phyloP scores from a whole-genome alignment of 2,329 filamentous ascomycete species.

The Trichoderma brevicompactum region DNA sequence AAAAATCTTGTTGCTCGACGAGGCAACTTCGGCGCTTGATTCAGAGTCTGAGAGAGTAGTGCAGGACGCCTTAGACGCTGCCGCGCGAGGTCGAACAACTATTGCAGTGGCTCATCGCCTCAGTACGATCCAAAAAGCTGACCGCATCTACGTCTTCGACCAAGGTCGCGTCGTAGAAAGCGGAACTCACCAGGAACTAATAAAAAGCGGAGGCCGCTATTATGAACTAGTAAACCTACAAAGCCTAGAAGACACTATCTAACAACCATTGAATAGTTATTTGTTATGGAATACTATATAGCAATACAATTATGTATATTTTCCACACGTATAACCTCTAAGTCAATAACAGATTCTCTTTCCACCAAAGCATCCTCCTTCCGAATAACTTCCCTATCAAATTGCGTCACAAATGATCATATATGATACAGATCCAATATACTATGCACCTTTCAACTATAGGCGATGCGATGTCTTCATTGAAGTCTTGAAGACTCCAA shows the following conservation, averaged over 20 bases:
- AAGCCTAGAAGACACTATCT: not conserved
- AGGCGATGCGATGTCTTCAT: too few species aligned
- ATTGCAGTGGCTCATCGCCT: constrained; percentile 30
- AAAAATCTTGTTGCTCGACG: constrained; percentile 58
- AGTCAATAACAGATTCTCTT: too few species aligned
- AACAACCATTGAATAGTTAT: not conserved
- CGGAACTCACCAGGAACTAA: constrained; percentile 17
- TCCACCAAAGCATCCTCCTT: too few species aligned
- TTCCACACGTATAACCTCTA: too few species aligned
- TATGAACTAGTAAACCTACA: not conserved
- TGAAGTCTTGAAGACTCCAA: too few species aligned
- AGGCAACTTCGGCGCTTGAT: constrained; percentile 61
- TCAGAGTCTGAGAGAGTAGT: constrained; percentile 54
- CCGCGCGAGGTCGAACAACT: constrained; percentile 29
- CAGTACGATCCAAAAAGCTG: constrained; percentile 21
- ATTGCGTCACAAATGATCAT: too few species aligned
- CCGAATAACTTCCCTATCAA: too few species aligned
- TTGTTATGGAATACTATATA: too few species aligned
- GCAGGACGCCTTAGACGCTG: constrained; percentile 30
- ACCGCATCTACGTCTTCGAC: constrained; percentile 19
- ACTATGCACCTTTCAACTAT: too few species aligned
- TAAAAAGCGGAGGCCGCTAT: not conserved
- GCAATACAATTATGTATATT: too few species aligned
- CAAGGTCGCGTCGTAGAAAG: constrained; percentile 11
- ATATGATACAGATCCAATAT: too few species aligned